Percentiles rank a stretch among this genome's conserved stretches.
phyloP scores from a whole-genome alignment of 2,329 filamentous ascomycete species.

The Ophiocordyceps unilateralis region DNA sequence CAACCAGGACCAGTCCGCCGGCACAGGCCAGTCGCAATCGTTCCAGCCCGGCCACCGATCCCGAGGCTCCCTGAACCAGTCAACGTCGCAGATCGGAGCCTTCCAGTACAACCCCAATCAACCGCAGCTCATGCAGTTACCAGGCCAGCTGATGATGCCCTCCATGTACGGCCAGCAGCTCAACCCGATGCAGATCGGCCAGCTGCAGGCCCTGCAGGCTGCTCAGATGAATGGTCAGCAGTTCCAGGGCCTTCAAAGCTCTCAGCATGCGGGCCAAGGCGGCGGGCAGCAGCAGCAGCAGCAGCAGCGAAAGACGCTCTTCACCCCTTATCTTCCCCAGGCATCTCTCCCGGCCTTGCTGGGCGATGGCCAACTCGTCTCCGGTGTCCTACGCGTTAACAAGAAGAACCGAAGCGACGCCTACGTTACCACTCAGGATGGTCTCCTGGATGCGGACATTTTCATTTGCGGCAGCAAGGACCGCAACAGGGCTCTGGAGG shows the following conservation, averaged over 20 bases:
- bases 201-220: slow-evolving; percentile 83
- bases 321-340: slow-evolving; percentile 93
- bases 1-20: slow-evolving; percentile 38
- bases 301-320: slow-evolving; percentile 93
- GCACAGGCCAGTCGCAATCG: slow-evolving; percentile 39
- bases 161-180: slow-evolving; percentile 80
- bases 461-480: slow-evolving; percentile 99
- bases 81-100: slow-evolving; percentile 63
- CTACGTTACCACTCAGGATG: slow-evolving; percentile 86
- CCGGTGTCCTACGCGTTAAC: slow-evolving; percentile 92
- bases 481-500: slow-evolving; percentile 88
- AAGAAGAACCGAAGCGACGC: slow-evolving; percentile 99
- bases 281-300: slow-evolving; percentile 55
- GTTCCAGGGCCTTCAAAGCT: slow-evolving; percentile 48
- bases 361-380: slow-evolving; percentile 82
- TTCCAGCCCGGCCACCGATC: slow-evolving; percentile 89
- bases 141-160: slow-evolving; percentile 72
- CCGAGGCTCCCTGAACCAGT: slow-evolving; percentile 73
- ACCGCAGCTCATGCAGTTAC: slow-evolving; percentile 73
- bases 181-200: slow-evolving; percentile 73
- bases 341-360: slow-evolving; percentile 82
- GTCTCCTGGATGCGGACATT: slow-evolving; percentile 82
- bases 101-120: slow-evolving; percentile 77
- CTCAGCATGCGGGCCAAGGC: slow-evolving; percentile 54
- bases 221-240: slow-evolving; percentile 67